phyloP scores from a whole-genome alignment of 2,329 filamentous ascomycete genomes.

The Exophiala sp. region DNA sequence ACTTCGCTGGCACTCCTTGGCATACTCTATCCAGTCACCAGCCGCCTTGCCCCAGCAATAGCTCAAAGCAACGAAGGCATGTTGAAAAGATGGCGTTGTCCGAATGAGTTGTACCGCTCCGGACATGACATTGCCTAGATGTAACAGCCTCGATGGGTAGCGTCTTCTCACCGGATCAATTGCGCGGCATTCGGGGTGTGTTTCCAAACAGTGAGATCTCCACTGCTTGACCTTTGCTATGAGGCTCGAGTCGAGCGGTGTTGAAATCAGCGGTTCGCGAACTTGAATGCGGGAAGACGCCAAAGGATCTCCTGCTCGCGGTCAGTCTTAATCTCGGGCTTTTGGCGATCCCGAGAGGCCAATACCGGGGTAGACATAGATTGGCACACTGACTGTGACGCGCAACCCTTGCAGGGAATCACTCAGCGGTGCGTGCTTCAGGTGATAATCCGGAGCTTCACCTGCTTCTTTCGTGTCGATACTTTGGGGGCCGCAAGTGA shows the following conservation, averaged over 20 bases:
- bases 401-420: neutral
- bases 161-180: neutral
- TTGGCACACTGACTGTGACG: neutral
- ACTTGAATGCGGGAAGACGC: neutral
- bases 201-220: neutral
- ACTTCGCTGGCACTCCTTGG: constrained; percentile 2
- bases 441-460: neutral
- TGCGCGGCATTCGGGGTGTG: constrained; percentile 1
- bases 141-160: constrained; percentile 1
- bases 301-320: constrained; percentile 1
- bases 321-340: constrained; percentile 1
- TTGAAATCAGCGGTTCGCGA: neutral
- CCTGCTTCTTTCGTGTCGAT: neutral
- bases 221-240: constrained; percentile 1
- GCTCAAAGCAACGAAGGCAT: constrained; percentile 11
- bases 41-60: constrained; percentile 12
- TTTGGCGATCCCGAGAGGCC: neutral
- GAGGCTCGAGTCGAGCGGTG: neutral
- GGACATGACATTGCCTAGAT: neutral
- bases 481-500: neutral
- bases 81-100: neutral
- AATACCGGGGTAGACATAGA: constrained; percentile 1
- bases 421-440: neutral
- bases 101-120: neutral
- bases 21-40: neutral